Evolutionary conservation across 352 stramenopile genomes (phyloP).

Genomic region (Phytophthora gonapodyides): DNA sequence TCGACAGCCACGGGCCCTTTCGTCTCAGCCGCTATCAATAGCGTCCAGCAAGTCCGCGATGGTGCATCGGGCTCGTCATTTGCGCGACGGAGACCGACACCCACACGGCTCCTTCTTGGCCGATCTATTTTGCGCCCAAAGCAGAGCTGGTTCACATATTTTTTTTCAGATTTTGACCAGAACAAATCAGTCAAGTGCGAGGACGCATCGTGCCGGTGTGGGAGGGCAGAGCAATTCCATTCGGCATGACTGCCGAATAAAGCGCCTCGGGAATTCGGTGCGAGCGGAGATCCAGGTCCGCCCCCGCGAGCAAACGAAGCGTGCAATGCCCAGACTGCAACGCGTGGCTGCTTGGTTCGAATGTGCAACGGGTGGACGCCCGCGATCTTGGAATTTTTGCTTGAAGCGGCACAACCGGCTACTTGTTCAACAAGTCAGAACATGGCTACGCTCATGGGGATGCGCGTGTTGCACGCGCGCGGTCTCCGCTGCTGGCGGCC

Average conservation of each 20-base stretch:
- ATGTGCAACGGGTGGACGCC: slow-evolving; percentile 19
- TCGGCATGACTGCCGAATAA: slow-evolving; percentile 26
- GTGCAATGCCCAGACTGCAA: slow-evolving; percentile 5
- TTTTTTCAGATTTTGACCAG: slow-evolving; percentile 13
- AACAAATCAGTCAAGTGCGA: slow-evolving; percentile 16
- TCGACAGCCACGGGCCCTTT: neutral
- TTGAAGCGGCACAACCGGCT: slow-evolving; percentile 30
- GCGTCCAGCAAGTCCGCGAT: neutral
- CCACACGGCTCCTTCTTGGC: slow-evolving; percentile 19
- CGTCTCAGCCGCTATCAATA: slow-evolving; percentile 21
- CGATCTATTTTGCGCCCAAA: slow-evolving; percentile 11
- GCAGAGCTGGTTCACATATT: slow-evolving; percentile 9
- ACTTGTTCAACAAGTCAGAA: slow-evolving; percentile 31
- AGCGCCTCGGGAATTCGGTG: slow-evolving; percentile 18
- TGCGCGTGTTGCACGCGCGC: slow-evolving; percentile 12
- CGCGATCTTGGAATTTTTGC: slow-evolving; percentile 31
- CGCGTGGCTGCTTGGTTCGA: slow-evolving; percentile 3
- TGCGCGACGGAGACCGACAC: neutral
- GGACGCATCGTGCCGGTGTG: slow-evolving; percentile 1
- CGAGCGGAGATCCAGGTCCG: neutral
- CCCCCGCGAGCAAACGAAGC: slow-evolving; percentile 3
- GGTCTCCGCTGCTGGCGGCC: slow-evolving; percentile 8
- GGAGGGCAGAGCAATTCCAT: slow-evolving; percentile 15
- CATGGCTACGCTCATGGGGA: slow-evolving; percentile 29
- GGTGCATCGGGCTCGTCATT: neutral